Conservation (phyloP, 208 protist genomes). For the Crithidia acanthocephali region DNA sequence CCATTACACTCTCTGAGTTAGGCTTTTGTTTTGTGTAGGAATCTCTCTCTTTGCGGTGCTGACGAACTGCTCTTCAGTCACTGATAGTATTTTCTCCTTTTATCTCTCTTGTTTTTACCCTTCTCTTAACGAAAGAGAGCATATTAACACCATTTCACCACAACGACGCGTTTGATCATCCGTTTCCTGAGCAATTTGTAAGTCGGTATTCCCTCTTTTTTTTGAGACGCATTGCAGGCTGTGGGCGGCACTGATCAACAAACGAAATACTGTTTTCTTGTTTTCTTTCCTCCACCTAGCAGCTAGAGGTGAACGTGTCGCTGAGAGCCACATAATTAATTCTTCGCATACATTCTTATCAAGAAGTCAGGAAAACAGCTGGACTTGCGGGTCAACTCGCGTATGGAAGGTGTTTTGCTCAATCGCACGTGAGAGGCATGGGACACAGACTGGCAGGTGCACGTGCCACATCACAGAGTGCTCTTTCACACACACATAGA, state of each 20-base stretch:
- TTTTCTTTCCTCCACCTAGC: conserved; percentile 19
- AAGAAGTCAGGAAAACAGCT: neutral
- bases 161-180: neutral
- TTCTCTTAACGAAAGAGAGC: conserved; percentile 2
- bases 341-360: conserved; percentile 2
- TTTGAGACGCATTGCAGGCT: neutral
- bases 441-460: too few species aligned
- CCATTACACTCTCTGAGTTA: conserved; percentile 10
- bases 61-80: conserved; percentile 8
- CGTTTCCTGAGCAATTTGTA: neutral
- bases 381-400: too few species aligned
- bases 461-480: too few species aligned
- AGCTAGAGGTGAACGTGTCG: conserved; percentile 22
- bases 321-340: conserved; percentile 16
- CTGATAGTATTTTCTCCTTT: conserved; percentile 28
- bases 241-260: neutral
- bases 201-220: neutral
- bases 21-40: conserved; percentile 28
- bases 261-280: neutral
- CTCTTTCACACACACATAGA: too few species aligned
- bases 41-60: conserved; percentile 13
- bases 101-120: conserved; percentile 1
- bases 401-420: too few species aligned
- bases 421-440: too few species aligned
- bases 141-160: conserved; percentile 4